These are phyloP conservation scores for Agapanthus africanus DNA, from an alignment of 106 monocot genomes.

Conservation along the genomic window DNA sequence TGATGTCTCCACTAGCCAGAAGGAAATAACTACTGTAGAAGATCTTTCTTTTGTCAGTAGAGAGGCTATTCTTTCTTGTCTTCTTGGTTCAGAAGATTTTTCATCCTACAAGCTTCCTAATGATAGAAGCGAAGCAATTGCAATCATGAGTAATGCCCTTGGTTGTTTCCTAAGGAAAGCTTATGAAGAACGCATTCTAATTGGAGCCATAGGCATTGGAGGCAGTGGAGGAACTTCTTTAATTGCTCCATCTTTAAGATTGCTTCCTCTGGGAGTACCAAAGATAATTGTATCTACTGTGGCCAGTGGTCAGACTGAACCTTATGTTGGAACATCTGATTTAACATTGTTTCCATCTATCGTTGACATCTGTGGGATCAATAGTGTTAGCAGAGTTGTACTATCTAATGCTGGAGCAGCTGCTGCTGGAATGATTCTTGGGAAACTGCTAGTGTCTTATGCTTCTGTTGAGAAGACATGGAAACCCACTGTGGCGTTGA, in stretches of 20 bases:
- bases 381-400: constrained; percentile 58
- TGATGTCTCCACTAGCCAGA: constrained; percentile 65
- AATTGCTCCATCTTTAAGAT: constrained; percentile 71
- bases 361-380: constrained; percentile 81
- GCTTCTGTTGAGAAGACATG: constrained; percentile 13
- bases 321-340: constrained; percentile 81
- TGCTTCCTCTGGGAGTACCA: constrained; percentile 75
- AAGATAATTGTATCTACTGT: constrained; percentile 92
- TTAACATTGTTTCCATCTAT: constrained; percentile 70
- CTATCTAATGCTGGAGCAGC: constrained; percentile 80
- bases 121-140: constrained; percentile 73
- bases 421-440: constrained; percentile 68
- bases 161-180: constrained; percentile 37
- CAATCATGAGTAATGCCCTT: constrained; percentile 63
- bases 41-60: constrained; percentile 38
- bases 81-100: constrained; percentile 11
- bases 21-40: constrained; percentile 19
- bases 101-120: constrained; percentile 43
- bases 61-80: constrained; percentile 47
- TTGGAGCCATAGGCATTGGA: constrained; percentile 71
- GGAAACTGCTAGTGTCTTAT: constrained; percentile 25
- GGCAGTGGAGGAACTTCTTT: constrained; percentile 87
- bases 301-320: constrained; percentile 78
- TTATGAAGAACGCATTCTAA: constrained; percentile 33
- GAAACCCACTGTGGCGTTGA: constrained; percentile 73